These are phyloP conservation scores for Lantana camara DNA, from an alignment of 257 asterid species.

Conservation along the genomic window DNA sequence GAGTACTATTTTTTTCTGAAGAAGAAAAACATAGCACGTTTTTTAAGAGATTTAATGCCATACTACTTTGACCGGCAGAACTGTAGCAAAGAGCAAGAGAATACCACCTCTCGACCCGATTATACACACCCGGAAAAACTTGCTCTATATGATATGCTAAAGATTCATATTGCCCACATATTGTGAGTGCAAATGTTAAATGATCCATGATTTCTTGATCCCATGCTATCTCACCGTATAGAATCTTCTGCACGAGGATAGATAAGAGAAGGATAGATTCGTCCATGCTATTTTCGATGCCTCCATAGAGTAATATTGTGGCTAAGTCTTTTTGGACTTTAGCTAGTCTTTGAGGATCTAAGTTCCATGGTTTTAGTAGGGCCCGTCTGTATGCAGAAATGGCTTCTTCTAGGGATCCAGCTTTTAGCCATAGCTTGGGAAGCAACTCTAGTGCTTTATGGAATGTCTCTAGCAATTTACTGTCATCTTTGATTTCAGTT, in stretches of 20 bases:
- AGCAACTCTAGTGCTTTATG: constrained; percentile 81
- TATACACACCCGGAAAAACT: constrained; percentile 64
- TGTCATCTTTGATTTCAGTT: constrained; percentile 49
- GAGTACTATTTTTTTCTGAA: constrained; percentile 52
- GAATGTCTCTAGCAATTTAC: constrained; percentile 72
- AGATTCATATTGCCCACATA: constrained; percentile 54
- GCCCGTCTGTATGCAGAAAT: constrained; percentile 70
- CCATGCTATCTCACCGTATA: constrained; percentile 66
- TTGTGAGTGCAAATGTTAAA: constrained; percentile 65
- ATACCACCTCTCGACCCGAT: constrained; percentile 78
- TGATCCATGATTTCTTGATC: constrained; percentile 78
- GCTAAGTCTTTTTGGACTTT: constrained; percentile 76
- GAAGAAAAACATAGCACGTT: constrained; percentile 61
- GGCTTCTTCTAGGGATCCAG: constrained; percentile 76
- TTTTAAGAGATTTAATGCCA: constrained; percentile 65
- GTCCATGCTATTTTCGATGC: constrained; percentile 66
- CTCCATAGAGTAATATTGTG: constrained; percentile 62
- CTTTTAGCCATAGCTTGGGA: constrained; percentile 71
- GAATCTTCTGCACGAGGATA: constrained; percentile 58
- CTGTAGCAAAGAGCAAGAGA: constrained; percentile 85
- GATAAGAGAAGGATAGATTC: constrained; percentile 80
- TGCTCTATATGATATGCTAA: constrained; percentile 78
- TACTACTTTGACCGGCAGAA: constrained; percentile 63
- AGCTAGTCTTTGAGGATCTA: constrained; percentile 67
- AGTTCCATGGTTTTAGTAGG: constrained; percentile 72